Evolutionary conservation across 495 filamentous ascomycete genomes (phyloP).

Genomic region (Penicillium riverlandense): DNA sequence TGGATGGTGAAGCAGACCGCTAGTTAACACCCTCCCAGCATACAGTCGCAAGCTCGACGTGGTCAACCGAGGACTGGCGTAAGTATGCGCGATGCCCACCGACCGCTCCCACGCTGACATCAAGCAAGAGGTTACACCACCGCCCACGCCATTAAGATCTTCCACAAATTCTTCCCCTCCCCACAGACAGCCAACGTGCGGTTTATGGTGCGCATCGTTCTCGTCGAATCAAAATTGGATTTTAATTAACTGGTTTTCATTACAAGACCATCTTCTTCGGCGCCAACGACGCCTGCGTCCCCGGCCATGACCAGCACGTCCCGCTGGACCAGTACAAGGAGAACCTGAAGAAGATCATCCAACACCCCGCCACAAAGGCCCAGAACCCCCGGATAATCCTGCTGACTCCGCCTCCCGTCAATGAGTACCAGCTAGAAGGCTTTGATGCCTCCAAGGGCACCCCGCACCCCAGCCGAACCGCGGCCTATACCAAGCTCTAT

Average conservation of each 20-base stretch:
- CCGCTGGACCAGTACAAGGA: slow-evolving; percentile 61
- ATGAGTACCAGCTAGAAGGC: slow-evolving; percentile 59
- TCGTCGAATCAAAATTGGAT: neutral
- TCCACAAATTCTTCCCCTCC: slow-evolving; percentile 50
- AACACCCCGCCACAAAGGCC: slow-evolving; percentile 56
- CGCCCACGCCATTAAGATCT: slow-evolving; percentile 50
- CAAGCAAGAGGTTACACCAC: slow-evolving; percentile 63
- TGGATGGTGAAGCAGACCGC: neutral
- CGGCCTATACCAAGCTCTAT: slow-evolving; percentile 59
- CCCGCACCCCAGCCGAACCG: slow-evolving; percentile 48
- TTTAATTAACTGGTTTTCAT: neutral
- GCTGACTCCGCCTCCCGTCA: slow-evolving; percentile 71
- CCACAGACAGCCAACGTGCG: slow-evolving; percentile 50
- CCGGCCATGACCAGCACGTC: slow-evolving; percentile 60
- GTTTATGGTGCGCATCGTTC: slow-evolving; percentile 52
- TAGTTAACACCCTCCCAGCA: slow-evolving; percentile 26
- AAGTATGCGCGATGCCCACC: neutral
- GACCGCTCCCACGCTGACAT: neutral
- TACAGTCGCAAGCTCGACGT: slow-evolving; percentile 62
- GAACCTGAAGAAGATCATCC: slow-evolving; percentile 63
- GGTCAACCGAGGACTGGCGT: slow-evolving; percentile 61
- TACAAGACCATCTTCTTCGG: slow-evolving; percentile 74
- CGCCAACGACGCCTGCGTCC: slow-evolving; percentile 76
- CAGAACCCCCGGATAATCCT: slow-evolving; percentile 70
- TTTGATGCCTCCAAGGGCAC: slow-evolving; percentile 16